Percentiles rank a stretch among this genome's conserved stretches.
Evolutionary conservation across 768 basidiomycete genomes (phyloP).

Genomic region (Boletus edulis): DNA sequence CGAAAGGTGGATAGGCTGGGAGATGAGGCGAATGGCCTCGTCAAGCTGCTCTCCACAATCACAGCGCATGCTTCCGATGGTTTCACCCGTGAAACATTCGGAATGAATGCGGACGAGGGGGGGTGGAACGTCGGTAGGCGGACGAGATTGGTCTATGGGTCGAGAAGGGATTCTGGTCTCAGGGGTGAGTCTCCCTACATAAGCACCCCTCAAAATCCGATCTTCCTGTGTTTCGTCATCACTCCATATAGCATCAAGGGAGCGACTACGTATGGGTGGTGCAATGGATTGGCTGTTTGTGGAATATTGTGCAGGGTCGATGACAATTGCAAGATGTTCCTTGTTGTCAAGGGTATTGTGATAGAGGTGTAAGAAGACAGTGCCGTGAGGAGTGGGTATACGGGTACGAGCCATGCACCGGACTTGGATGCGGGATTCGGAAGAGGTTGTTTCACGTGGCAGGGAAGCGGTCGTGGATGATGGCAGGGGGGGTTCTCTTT

Average conservation of each 20-base stretch:
- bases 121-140: constrained; percentile 44
- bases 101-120: constrained; percentile 96
- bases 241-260: constrained; percentile 82
- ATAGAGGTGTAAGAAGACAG: constrained; percentile 91
- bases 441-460: background rate
- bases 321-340: constrained; percentile 94
- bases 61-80: constrained; percentile 96
- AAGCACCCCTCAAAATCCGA: constrained; percentile 90
- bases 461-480: constrained; percentile 14
- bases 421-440: constrained; percentile 48
- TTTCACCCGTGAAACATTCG: constrained; percentile 98
- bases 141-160: constrained; percentile 20
- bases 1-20: constrained; percentile 58
- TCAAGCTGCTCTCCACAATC: constrained; percentile 99
- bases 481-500: constrained; percentile 37
- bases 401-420: constrained; percentile 97
- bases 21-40: constrained; percentile 91
- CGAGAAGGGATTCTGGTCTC: constrained; percentile 46
- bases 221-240: constrained; percentile 90
- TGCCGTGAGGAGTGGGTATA: constrained; percentile 94
- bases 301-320: constrained; percentile 83
- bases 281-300: constrained; percentile 36
- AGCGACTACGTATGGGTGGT: constrained; percentile 74
- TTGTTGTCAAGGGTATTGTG: constrained; percentile 90
- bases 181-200: constrained; percentile 77